Percentiles rank a stretch among this genome's conserved stretches.
These are phyloP conservation scores for Ascochyta koolunga DNA, from an alignment of 2,329 filamentous ascomycete genomes.

Conservation along the genomic window DNA sequence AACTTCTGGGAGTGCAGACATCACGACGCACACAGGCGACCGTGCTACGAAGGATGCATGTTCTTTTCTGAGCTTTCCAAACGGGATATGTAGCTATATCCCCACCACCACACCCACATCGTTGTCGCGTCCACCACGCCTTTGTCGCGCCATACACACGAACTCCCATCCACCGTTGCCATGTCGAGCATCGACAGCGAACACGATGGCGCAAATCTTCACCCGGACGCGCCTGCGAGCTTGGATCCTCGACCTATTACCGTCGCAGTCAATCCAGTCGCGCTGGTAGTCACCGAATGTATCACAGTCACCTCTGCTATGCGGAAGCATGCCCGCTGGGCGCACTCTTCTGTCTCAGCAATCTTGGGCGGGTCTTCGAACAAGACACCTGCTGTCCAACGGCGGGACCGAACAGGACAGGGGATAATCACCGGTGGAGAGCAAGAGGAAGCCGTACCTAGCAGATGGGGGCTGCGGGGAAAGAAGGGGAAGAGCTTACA, in stretches of 20 bases:
- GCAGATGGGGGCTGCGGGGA: slow-evolving; percentile 89
- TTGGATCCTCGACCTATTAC: slow-evolving; percentile 56
- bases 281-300: slow-evolving; percentile 96
- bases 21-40: slow-evolving; percentile 14
- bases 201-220: slow-evolving; percentile 27
- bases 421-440: slow-evolving; percentile 44
- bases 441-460: slow-evolving; percentile 68
- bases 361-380: slow-evolving; percentile 79
- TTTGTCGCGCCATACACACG: slow-evolving; percentile 18
- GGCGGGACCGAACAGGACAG: slow-evolving; percentile 44
- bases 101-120: slow-evolving; percentile 29
- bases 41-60: slow-evolving; percentile 34
- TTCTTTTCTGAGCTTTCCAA: slow-evolving; percentile 30
- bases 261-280: slow-evolving; percentile 88
- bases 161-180: slow-evolving; percentile 10
- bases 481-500: slow-evolving; percentile 98
- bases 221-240: slow-evolving; percentile 31
- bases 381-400: slow-evolving; percentile 47
- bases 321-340: slow-evolving; percentile 95
- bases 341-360: slow-evolving; percentile 92
- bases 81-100: slow-evolving; percentile 34
- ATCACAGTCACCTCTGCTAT: slow-evolving; percentile 98
- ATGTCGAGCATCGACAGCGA: slow-evolving; percentile 41
- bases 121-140: slow-evolving; percentile 23
- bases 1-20: slow-evolving; percentile 1